Evolutionary conservation across 768 basidiomycete genomes (phyloP).

Genomic region (Auricularia auricula-judae): DNA sequence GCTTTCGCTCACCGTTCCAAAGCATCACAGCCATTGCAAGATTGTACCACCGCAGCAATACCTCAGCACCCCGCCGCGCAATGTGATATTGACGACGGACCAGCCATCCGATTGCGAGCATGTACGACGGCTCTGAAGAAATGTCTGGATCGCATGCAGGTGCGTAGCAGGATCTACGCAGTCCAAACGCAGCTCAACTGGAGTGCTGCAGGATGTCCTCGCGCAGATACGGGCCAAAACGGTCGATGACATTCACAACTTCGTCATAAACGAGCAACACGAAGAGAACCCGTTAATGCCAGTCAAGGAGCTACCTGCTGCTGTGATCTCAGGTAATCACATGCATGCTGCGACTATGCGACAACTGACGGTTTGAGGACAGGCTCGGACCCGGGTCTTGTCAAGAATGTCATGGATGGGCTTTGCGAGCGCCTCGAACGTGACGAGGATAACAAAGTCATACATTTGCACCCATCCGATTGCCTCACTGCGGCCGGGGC

Average conservation of each 20-base stretch:
- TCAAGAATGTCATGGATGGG: slow-evolving; percentile 35
- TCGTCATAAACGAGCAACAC: slow-evolving; percentile 34
- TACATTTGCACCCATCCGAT: slow-evolving; percentile 49
- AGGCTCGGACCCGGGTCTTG: slow-evolving; percentile 30
- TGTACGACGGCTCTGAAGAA: neutral
- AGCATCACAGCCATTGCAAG: neutral
- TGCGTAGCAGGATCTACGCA: neutral
- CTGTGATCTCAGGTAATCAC: slow-evolving; percentile 42
- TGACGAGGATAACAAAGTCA: slow-evolving; percentile 14
- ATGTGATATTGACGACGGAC: neutral
- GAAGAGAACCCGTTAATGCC: slow-evolving; percentile 44
- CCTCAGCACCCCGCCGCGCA: neutral
- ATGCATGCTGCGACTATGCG: neutral
- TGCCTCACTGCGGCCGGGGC: slow-evolving; percentile 38
- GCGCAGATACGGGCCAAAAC: slow-evolving; percentile 38
- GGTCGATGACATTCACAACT: slow-evolving; percentile 30
- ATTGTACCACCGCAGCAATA: neutral
- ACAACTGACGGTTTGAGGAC: neutral
- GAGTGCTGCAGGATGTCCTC: slow-evolving; percentile 29
- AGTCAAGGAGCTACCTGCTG: slow-evolving; percentile 46
- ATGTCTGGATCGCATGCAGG: neutral
- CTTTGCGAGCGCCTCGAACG: slow-evolving; percentile 22
- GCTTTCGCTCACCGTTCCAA: neutral
- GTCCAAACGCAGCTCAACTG: slow-evolving; percentile 4
- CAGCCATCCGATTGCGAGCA: neutral